These are phyloP conservation scores for Debaryomycetaceae sp. DNA, from an alignment of 1,139 yeast genomes.

Conservation along the genomic window DNA sequence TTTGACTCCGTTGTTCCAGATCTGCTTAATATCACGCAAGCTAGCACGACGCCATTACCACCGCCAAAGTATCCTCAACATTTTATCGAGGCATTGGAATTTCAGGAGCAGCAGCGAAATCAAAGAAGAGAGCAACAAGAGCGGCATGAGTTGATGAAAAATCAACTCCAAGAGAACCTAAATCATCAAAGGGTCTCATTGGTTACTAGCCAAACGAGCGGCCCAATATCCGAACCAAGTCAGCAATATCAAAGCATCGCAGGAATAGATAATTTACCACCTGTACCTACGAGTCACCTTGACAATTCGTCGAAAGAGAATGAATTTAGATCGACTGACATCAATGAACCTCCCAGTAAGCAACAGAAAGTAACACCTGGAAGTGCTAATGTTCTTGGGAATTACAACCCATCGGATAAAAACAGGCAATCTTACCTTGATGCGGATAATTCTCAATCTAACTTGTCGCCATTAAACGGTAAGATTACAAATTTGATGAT, in stretches of 20 bases:
- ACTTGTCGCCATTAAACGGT: slow-evolving; percentile 14
- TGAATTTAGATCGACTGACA: neutral
- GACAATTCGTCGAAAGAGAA: neutral
- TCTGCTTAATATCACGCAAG: neutral
- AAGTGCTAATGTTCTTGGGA: neutral
- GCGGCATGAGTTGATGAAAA: slow-evolving; percentile 4
- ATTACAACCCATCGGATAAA: neutral
- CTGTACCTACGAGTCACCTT: neutral
- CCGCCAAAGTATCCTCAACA: slow-evolving; percentile 3
- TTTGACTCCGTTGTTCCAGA: neutral
- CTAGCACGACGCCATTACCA: neutral
- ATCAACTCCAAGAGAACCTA: slow-evolving; percentile 3
- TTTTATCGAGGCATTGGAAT: slow-evolving; percentile 2
- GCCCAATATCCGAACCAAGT: neutral
- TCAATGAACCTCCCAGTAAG: neutral
- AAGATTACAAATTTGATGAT: slow-evolving; percentile 11
- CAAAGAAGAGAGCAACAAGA: slow-evolving; percentile 6
- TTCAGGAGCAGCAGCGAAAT: slow-evolving; percentile 7
- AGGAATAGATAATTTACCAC: neutral
- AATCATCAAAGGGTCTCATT: neutral
- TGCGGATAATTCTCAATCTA: neutral
- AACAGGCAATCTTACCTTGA: neutral
- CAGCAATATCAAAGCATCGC: neutral
- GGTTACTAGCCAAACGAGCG: neutral
- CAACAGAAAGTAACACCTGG: neutral